A percentile compares a stretch with the other conserved stretches of the same genome.
These are phyloP conservation scores for Aethionema arabicum DNA, from an alignment of 345 rosid genomes.

Conservation along the genomic window DNA sequence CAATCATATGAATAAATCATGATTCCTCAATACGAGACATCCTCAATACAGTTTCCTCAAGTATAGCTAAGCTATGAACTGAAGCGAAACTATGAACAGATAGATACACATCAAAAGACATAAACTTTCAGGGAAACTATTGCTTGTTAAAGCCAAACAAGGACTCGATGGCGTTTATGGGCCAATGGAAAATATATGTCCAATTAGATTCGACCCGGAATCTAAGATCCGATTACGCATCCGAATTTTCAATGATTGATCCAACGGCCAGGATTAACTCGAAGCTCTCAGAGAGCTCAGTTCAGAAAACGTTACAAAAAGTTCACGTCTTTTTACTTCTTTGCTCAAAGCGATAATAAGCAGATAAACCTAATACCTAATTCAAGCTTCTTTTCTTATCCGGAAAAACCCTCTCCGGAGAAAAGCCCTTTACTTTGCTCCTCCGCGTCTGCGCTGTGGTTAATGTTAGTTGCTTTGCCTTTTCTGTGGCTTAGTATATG, in stretches of 20 bases:
- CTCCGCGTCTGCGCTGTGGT: conserved; percentile 2
- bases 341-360: conserved; percentile 8
- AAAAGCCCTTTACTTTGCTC: neutral
- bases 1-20: conserved; percentile 26
- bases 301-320: conserved; percentile 21
- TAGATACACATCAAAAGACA: no score
- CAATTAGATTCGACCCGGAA: neutral
- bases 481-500: conserved; percentile 4
- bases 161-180: conserved; percentile 88
- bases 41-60: no score
- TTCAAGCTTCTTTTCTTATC: conserved; percentile 17
- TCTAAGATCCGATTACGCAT: conserved; percentile 9
- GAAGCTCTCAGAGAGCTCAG: conserved; percentile 35
- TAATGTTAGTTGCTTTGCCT: conserved; percentile 19
- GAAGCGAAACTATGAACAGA: neutral
- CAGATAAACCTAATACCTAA: conserved; percentile 33
- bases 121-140: conserved; percentile 40
- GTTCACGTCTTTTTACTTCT: no score
- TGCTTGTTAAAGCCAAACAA: conserved; percentile 82
- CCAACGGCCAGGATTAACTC: conserved; percentile 45
- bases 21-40: neutral
- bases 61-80: conserved; percentile 32
- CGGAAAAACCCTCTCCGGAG: conserved; percentile 24
- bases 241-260: conserved; percentile 36
- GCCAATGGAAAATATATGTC: no score